These are phyloP conservation scores for Rhynchosporium graminicola DNA, from an alignment of 2,329 filamentous ascomycete genomes.

Conservation along the genomic window DNA sequence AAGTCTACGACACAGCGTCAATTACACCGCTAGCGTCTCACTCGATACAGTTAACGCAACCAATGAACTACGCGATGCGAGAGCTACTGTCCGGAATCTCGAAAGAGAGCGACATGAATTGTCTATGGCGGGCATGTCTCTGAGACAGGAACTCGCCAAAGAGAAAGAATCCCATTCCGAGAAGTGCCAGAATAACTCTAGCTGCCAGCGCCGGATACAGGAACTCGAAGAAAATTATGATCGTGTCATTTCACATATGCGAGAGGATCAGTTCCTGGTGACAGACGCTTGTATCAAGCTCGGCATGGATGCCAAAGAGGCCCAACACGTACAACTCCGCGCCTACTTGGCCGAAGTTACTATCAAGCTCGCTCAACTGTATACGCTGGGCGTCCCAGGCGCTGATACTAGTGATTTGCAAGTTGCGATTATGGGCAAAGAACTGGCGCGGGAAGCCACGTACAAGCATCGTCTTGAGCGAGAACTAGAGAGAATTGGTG, in stretches of 20 bases:
- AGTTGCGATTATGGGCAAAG: conserved; percentile 4
- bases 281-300: conserved; percentile 11
- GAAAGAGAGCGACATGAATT: conserved; percentile 5
- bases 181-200: conserved; percentile 17
- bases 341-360: conserved; percentile 11
- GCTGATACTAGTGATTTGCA: conserved; percentile 7
- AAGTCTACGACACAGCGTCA: conserved; percentile 12
- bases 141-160: conserved; percentile 16
- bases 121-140: neutral
- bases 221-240: conserved; percentile 10
- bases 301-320: conserved; percentile 6
- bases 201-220: conserved; percentile 18
- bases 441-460: neutral
- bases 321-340: conserved; percentile 6
- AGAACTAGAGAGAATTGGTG: conserved; percentile 17
- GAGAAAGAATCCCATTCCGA: conserved; percentile 15
- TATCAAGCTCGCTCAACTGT: neutral
- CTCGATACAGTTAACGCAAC: conserved; percentile 1
- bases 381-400: conserved; percentile 11
- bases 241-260: neutral
- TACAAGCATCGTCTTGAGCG: conserved; percentile 18
- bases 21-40: conserved; percentile 10
- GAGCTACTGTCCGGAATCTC: conserved; percentile 1
- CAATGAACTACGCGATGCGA: neutral
- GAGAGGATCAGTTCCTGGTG: conserved; percentile 13